Evolutionary conservation across 176 grass and related monocot species (phyloP).

Genomic region (Stipa capillata): DNA sequence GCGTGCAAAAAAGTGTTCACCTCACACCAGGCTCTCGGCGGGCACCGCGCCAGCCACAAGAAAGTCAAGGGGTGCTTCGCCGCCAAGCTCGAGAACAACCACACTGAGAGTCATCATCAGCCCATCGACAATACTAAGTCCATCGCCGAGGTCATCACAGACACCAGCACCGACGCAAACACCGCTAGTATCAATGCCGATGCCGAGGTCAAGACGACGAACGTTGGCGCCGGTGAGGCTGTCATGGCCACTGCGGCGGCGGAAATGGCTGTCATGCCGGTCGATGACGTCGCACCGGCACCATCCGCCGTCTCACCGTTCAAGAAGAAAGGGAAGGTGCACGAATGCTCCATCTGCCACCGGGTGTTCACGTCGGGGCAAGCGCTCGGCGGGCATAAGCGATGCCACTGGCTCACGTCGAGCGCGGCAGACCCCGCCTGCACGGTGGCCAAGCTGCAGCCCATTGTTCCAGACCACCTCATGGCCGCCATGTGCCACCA

Average conservation of each 20-base stretch:
- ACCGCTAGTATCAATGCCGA: neutral
- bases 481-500: slow-evolving; percentile 31
- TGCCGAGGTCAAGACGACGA: neutral
- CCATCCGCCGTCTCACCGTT: neutral
- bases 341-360: slow-evolving; percentile 90
- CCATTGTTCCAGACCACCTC: slow-evolving; percentile 19
- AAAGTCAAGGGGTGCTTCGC: slow-evolving; percentile 87
- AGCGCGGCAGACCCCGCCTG: slow-evolving; percentile 21
- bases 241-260: neutral
- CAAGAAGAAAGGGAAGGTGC: slow-evolving; percentile 73
- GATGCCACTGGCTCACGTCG: slow-evolving; percentile 70
- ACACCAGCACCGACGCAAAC: neutral
- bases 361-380: slow-evolving; percentile 80
- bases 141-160: neutral
- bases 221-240: neutral
- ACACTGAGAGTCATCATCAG: neutral
- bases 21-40: slow-evolving; percentile 82
- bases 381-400: slow-evolving; percentile 88
- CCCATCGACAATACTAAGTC: neutral
- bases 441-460: slow-evolving; percentile 20
- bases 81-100: slow-evolving; percentile 36
- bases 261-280: slow-evolving; percentile 24
- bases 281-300: neutral
- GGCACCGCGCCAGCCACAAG: slow-evolving; percentile 83
- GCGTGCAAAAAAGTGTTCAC: slow-evolving; percentile 85